These are phyloP conservation scores for Chlorophyllum brunneum DNA, from an alignment of 768 basidiomycete species.

Conservation along the genomic window DNA sequence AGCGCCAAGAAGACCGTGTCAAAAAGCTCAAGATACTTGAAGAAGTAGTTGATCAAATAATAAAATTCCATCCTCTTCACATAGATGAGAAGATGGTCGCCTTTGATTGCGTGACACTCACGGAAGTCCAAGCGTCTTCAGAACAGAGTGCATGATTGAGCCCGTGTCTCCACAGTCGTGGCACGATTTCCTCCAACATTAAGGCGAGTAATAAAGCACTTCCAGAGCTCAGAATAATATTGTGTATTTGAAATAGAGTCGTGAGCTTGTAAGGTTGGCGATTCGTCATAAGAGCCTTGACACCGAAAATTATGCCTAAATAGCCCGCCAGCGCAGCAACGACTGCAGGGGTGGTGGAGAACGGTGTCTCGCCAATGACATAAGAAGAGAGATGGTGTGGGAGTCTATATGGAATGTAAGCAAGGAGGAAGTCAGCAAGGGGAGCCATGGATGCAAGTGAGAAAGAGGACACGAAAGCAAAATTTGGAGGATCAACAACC, in stretches of 20 bases:
- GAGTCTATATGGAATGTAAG: conserved; percentile 51
- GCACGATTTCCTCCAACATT: conserved; percentile 89
- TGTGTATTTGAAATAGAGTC: conserved; percentile 84
- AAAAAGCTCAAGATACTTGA: conserved; percentile 95
- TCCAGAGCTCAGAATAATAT: conserved; percentile 80
- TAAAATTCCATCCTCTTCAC: conserved; percentile 85
- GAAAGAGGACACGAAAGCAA: conserved; percentile 23
- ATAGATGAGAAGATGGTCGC: conserved; percentile 14
- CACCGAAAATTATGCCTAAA: conserved; percentile 84
- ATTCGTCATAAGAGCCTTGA: conserved; percentile 81
- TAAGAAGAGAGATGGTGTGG: conserved; percentile 59
- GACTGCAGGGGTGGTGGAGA: conserved; percentile 80
- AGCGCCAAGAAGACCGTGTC: conserved; percentile 97
- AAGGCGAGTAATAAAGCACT: conserved; percentile 82
- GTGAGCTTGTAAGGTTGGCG: conserved; percentile 72
- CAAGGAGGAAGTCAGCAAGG: conserved; percentile 70
- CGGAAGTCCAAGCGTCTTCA: conserved; percentile 79
- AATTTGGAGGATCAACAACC: conserved; percentile 26
- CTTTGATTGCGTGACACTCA: conserved; percentile 36
- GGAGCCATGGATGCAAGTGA: conserved; percentile 52
- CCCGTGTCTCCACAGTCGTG: conserved; percentile 69
- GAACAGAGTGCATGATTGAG: conserved; percentile 77
- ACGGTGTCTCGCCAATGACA: conserved; percentile 71
- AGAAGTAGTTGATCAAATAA: conserved; percentile 99
- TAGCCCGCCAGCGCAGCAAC: conserved; percentile 69